Percentiles rank a stretch among this genome's conserved stretches.
Evolutionary conservation across 2,329 filamentous ascomycete genomes (phyloP).

Genomic region (Lasiodiplodia sp.): DNA sequence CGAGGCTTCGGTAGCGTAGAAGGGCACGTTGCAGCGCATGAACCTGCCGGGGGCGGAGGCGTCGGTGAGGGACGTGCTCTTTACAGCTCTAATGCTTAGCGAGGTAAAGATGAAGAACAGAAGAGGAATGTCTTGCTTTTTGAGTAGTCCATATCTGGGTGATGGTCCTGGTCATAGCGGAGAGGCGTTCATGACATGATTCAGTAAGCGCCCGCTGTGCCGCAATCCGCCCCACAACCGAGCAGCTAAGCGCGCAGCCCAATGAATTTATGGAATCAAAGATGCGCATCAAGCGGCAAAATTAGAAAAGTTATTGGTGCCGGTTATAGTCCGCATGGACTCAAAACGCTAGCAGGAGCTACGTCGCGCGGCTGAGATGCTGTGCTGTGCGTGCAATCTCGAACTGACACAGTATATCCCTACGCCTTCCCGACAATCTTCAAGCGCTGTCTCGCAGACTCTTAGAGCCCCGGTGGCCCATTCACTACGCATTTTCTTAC

Average conservation of each 20-base stretch:
- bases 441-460: background rate
- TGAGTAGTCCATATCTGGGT: too few species aligned
- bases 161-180: too few species aligned
- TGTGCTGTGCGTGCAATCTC: background rate
- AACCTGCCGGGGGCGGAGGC: too few species aligned
- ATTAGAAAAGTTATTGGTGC: background rate
- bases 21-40: too few species aligned
- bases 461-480: background rate
- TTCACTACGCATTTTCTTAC: background rate
- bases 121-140: too few species aligned
- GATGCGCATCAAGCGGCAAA: background rate
- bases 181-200: too few species aligned
- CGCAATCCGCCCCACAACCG: background rate
- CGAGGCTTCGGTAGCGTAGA: too few species aligned
- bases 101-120: too few species aligned
- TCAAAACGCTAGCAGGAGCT: background rate
- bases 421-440: background rate
- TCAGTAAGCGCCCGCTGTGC: background rate
- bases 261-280: background rate
- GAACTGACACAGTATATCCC: background rate
- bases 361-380: background rate
- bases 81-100: too few species aligned
- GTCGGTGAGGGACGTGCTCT: too few species aligned
- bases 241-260: background rate
- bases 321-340: too few species aligned